Base-by-base conservation (phyloP, 2,329 filamentous ascomycete species). In the Clarireedia monteithiana region DNA sequence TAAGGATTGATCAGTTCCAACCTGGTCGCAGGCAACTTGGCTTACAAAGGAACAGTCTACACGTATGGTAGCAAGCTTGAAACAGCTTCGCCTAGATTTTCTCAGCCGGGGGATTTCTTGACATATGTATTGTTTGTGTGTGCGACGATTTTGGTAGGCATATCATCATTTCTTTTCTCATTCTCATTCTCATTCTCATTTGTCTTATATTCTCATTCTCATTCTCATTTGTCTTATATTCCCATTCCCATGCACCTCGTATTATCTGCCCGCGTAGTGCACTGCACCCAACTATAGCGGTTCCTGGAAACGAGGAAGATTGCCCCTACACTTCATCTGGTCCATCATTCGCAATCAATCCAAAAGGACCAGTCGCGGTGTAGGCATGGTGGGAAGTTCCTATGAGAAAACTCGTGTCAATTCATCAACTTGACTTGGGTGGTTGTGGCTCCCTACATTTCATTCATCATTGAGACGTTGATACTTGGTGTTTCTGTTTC, bases 11-110 rank as follows among this genome's bases (percentile, higher is more conserved):
- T 59, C 27, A 40, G 26, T 50, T 34, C 53, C 56, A 59, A 58
- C 57, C 59, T 30, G 57, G 27, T 53, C 45, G 23, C 3, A 9
- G 30, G 30, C 20, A 48, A 48, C 14, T 50, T 48, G 24, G 40
- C 58, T 63, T 59, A 64, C 56, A 42, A 42, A 55, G 48, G 49
- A 56, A 59, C 65, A 83, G 80, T 88, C 60, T 89, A 81, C 71
- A 83, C 77, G 63, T 88, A 88, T 73, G 78, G 79, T 63, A 84
- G 79, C 65, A 75, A 76, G 58, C 74, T 87, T 52, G 85, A 88
- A 72, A 77, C 70, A 39, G 77, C 77, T 59, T 83, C 82, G 23
- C 72, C 80, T 46, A 78, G 83, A 50, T 86, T 88, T 66, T 73
- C 73, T 53, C 72, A 77, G 60, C 80, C 83, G 15, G 85, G 83